Base-by-base conservation (phyloP, 2,329 filamentous ascomycete species). In the Aspergillus pseudoviridinutans region DNA sequence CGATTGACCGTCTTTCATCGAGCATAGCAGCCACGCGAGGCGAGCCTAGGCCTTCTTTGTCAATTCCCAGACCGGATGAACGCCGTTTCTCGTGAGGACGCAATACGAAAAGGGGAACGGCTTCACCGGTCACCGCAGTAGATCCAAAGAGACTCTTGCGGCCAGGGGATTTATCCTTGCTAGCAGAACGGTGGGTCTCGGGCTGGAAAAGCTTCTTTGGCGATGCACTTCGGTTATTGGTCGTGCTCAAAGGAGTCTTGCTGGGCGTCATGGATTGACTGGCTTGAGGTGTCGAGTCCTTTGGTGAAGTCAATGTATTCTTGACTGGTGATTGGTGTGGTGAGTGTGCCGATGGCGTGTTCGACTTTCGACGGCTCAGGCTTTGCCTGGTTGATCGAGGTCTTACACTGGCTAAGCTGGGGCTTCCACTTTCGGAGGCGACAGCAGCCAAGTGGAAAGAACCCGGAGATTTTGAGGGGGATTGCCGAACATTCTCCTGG, bases 1-100 rank as follows among this genome's bases (percentile, higher is more conserved):
- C 84, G 58, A 93, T 87, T 1, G 89, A 92, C 49, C 79, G 82
- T 51, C 90, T 84, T 35, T 86, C 84, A 61, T 90, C 88, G 35
- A 92, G 81, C 32, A 92, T 79, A 28, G 85, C 87, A 24, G 88
- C 81, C 54, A 93, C 83, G 53, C 84, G 85, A 4, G 90, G 90
- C 0, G 90, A 93, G 6, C 90, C 90, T 55, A 92, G 81, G 0
- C 89, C 90, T 60, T 82, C 77, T 61, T 84, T 84, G 65, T 91
- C 89, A 60, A 85, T 83, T 24, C 89, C 88, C 59, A 92, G 68
- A 0, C 88, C 88, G 14, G 87, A 88, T 17, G 87, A 82, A 49
- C 80, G 79, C 28, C 87, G 66, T 29, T 58, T 81, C 38, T 68
- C 67, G 57, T 84, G 82, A 2, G 87, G 86, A 3, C 83, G 88